Base-by-base conservation (phyloP, 306 rosid species). In the Dryas octopetala region DNA sequence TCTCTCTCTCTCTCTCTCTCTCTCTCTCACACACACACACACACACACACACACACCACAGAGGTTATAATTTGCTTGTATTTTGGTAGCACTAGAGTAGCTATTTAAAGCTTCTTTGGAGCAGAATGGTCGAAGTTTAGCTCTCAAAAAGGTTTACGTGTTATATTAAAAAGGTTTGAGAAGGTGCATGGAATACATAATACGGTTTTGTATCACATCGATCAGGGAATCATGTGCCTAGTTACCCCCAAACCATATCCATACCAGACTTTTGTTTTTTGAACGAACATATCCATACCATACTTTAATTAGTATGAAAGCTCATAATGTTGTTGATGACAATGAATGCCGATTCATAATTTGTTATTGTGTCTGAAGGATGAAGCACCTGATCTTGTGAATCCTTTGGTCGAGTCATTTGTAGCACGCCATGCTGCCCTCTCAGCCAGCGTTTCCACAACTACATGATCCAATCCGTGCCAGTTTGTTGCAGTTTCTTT, bases 351-450 rank as follows among this genome's bases (percentile, higher is more conserved):
- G 40, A 83, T 57, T 76, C 45, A 55, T 70, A 38, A 10, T 45
- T 77, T 76, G 45, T 66, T 72, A 50, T 46, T 65, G 50, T 80
- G 78, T 53, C 68, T 81, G 85, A 84, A 94, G 98, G 97, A 94
- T 70, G 98, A 94, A 87, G 96, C 98, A 54, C 97, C 97, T 51
- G 83, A 86, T 80, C 91, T 94, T 58, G 98, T 94, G 81, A 94
- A 94, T 75, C 96, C 95, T 48, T 91, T 91, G 40, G 90, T 94
- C 3, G 89, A 90, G 85, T 88, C 98, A 62, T 94, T 94, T 73
- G 97, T 91, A 79, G 91, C 90, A n/a, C 91, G 94, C 67, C 97
- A 94, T 82, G 86, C 91, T 78, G 67, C 83, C 55, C 80, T 88
- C 62, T 78, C 89, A 58, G 46, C 89, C 58, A 63, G 62, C 45